Conservation (phyloP, 495 filamentous ascomycete species). For the Glonium stellatum region DNA sequence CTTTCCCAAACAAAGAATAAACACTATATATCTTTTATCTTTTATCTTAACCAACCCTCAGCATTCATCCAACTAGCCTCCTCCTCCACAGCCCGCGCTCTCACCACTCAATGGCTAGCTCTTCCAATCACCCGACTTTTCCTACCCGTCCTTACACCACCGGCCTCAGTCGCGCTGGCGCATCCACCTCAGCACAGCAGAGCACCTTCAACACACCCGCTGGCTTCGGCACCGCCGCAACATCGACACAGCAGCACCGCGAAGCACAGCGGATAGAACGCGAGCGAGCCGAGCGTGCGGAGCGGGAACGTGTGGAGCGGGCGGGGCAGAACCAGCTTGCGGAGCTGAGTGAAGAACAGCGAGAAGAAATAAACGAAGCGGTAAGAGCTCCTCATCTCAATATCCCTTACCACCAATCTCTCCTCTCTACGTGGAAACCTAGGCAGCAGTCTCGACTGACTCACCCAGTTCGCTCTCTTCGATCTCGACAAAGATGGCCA, state of each 20-base stretch:
- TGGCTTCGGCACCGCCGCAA: conserved; percentile 5
- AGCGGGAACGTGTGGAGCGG: conserved; percentile 37
- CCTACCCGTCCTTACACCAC: conserved; percentile 12
- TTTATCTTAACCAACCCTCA: no score
- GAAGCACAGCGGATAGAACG: conserved; percentile 37
- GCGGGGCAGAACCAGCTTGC: conserved; percentile 33
- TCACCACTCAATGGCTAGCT: conserved; percentile 21
- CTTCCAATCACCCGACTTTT: conserved; percentile 14
- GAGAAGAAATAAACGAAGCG: conserved; percentile 83
- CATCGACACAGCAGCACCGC: conserved; percentile 31
- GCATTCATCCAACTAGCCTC: neutral
- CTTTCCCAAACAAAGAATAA: conserved; percentile 13
- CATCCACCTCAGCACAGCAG: conserved; percentile 4
- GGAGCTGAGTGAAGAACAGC: conserved; percentile 72
- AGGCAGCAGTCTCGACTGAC: conserved; percentile 13
- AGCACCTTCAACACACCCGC: conserved; percentile 20
- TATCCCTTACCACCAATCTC: neutral
- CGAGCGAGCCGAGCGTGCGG: conserved; percentile 35
- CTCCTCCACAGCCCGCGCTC: neutral
- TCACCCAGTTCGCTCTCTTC: conserved; percentile 78
- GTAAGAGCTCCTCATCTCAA: conserved; percentile 43
- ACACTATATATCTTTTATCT: neutral
- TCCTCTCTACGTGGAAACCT: conserved; percentile 1
- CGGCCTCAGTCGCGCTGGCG: conserved; percentile 16
- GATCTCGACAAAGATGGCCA: conserved; percentile 91